These are phyloP conservation scores for Plectranthus barbatus DNA, from an alignment of 257 asterid species.

Conservation along the genomic window DNA sequence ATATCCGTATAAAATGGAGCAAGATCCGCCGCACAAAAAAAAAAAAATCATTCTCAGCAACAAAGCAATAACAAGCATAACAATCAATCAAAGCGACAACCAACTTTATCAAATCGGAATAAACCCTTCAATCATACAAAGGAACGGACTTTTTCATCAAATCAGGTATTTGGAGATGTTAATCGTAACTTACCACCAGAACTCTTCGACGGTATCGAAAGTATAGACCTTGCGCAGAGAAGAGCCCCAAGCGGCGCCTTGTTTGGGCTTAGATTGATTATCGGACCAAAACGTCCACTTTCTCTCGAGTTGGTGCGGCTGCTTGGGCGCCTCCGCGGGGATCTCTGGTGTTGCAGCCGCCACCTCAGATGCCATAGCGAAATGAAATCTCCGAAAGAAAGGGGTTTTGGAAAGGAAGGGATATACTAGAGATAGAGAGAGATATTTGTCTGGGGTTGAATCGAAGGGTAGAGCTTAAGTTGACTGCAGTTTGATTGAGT, in stretches of 20 bases:
- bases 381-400: constrained; percentile 20
- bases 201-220: constrained; percentile 89
- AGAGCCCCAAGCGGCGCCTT: constrained; percentile 82
- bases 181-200: constrained; percentile 62
- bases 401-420: constrained; percentile 11
- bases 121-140: background rate
- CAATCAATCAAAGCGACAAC: background rate
- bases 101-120: background rate
- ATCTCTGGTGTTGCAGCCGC: constrained; percentile 33
- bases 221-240: constrained; percentile 63
- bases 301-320: constrained; percentile 68
- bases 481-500: constrained; percentile 12
- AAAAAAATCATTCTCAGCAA: background rate
- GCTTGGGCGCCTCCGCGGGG: constrained; percentile 33
- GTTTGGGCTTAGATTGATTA: constrained; percentile 77
- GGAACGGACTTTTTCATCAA: background rate
- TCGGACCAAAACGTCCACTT: constrained; percentile 92
- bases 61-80: background rate
- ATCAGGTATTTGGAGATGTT: background rate
- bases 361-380: constrained; percentile 60
- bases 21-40: background rate
- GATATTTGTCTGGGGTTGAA: background rate
- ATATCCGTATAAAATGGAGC: background rate
- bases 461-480: background rate
- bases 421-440: background rate